Base-by-base conservation (phyloP, 495 filamentous ascomycete genomes). In the Hypomontagnella submonticulosa region DNA sequence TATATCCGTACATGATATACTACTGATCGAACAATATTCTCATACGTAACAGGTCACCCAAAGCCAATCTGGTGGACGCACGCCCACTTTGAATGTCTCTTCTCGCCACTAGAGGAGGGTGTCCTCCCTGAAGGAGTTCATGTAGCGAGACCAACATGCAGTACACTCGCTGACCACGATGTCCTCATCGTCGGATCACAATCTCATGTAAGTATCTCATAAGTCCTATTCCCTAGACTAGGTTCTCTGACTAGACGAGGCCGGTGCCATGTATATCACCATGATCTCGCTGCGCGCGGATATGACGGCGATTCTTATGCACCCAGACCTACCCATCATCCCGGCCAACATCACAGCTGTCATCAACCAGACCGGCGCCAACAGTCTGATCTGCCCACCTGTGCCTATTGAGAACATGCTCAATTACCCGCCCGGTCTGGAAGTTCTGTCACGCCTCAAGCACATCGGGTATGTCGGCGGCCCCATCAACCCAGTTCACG, bases 11-110 rank as follows among this genome's bases (percentile, higher is more conserved):
- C 8, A 2, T 9, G 33, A 40, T 10, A 10, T 38, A 30, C 23
- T 27, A 27, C 23, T 27, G 6, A n/a, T 11, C 43, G 9, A 61
- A 30, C 41, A 46, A 32, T 20, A 20, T 56, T 66, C 70, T 54
- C 40, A 63, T 33, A 46, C 51, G 23, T 61, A 63, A 40, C 54
- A 67, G 70, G 70, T 30, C 70, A 73, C 36, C 70, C 70, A 0
- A 73, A 73, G 44, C 67, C 67, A 8, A 71, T 73, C 1, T 73
- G 66, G 57, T 73, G 70, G 70, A 73, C 68, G 6, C 70, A 73
- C 41, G 38, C 60, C 1, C 67, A 69, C 27, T 53, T 71, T 10
- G 51, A 60, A 18, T 65, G 60, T n/a, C 49, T 73, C 4, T 60
- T 52, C 27, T 66, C 69, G 4, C 59, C 48, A 1, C 37, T 68